Evolutionary conservation across 495 filamentous ascomycete genomes (phyloP).

Genomic region (Staphylotrichum tortipilum): DNA sequence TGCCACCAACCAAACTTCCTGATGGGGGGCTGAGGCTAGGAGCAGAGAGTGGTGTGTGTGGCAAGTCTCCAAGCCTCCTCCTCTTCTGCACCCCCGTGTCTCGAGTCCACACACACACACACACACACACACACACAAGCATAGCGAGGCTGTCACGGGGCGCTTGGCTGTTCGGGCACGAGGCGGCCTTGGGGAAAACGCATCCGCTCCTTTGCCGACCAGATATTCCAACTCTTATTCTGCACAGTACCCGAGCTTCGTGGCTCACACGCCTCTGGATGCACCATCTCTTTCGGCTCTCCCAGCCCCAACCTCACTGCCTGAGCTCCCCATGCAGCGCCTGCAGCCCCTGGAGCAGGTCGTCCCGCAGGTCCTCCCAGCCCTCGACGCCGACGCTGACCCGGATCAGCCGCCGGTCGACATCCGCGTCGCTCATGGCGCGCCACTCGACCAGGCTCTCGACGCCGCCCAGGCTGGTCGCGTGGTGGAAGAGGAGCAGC

Average conservation of each 20-base stretch:
- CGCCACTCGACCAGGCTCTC: slow-evolving; percentile 90
- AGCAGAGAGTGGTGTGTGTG: too few relatives aligned
- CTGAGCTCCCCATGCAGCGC: slow-evolving; percentile 35
- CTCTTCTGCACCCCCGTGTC: too few relatives aligned
- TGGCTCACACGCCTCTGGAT: not conserved
- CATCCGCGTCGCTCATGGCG: slow-evolving; percentile 68
- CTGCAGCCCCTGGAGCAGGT: slow-evolving; percentile 64
- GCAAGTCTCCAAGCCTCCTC: too few relatives aligned
- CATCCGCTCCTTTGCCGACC: too few relatives aligned
- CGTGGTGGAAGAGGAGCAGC: slow-evolving; percentile 81
- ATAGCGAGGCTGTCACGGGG: too few relatives aligned
- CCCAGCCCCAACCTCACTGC: not conserved
- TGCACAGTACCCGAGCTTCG: not conserved
- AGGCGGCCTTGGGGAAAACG: too few relatives aligned
- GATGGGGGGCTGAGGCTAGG: too few relatives aligned
- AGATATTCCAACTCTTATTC: too few relatives aligned
- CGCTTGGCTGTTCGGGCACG: too few relatives aligned
- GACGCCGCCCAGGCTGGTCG: slow-evolving; percentile 86
- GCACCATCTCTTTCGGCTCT: not conserved
- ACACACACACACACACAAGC: too few relatives aligned
- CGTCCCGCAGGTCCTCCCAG: slow-evolving; percentile 73
- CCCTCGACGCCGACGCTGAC: slow-evolving; percentile 81
- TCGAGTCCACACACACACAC: too few relatives aligned
- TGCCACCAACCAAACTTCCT: too few relatives aligned
- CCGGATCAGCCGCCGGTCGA: slow-evolving; percentile 66